These are phyloP conservation scores for Backusella liffmaniae DNA, from an alignment of 192 early-diverging fungal genomes.

Conservation along the genomic window DNA sequence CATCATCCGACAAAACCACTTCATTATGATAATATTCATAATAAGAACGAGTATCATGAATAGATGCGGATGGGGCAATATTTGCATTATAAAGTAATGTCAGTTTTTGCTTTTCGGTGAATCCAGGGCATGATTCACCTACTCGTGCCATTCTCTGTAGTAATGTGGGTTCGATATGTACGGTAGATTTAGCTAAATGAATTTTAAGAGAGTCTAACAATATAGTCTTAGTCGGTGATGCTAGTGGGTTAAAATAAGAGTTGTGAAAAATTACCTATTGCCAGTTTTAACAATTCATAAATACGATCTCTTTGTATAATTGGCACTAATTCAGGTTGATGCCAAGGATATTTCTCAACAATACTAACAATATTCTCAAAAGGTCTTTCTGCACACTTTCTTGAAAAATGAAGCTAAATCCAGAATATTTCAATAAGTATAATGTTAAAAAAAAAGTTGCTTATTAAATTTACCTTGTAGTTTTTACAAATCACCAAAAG, in stretches of 20 bases:
- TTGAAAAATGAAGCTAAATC: slow-evolving; percentile 67
- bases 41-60: not conserved
- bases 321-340: slow-evolving; percentile 54
- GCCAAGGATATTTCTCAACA: slow-evolving; percentile 73
- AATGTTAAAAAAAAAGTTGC: slow-evolving; percentile 45
- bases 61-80: not conserved
- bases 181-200: slow-evolving; percentile 58
- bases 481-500: slow-evolving; percentile 68
- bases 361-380: slow-evolving; percentile 79
- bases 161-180: slow-evolving; percentile 56
- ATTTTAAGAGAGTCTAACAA: slow-evolving; percentile 55
- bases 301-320: slow-evolving; percentile 74
- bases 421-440: slow-evolving; percentile 54
- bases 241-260: not conserved
- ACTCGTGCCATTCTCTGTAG: slow-evolving; percentile 55
- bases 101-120: slow-evolving; percentile 73
- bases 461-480: slow-evolving; percentile 55
- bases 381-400: slow-evolving; percentile 71
- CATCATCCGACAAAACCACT: not conserved
- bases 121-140: slow-evolving; percentile 67
- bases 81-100: slow-evolving; percentile 2
- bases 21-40: not conserved
- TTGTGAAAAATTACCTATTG: slow-evolving; percentile 30
- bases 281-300: slow-evolving; percentile 58
- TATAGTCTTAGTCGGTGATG: not conserved